Evolutionary conservation across 192 early-diverging fungal species (phyloP), one percentile per base, ranked within the genome.

Genomic region (Backusella mclennaniae): DNA sequence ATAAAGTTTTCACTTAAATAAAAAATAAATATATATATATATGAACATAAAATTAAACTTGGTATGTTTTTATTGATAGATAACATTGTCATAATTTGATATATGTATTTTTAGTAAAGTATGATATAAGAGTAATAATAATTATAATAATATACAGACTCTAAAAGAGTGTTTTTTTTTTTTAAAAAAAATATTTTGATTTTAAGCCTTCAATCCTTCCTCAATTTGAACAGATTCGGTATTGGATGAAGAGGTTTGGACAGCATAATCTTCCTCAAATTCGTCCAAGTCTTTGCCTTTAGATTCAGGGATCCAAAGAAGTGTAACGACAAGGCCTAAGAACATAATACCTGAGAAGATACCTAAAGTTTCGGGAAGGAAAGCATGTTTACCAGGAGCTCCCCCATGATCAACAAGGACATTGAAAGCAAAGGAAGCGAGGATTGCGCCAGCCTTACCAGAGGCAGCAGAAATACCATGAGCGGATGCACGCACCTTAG

Each of bases 401-500:
- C 80, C 86, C 41, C 83, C 82, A 29, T 86, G 82, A 71, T 86
- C 87, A 31, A 80, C 80, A 38, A 91, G 39, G 56, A 79, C 78
- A 77, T 89, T 87, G 82, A 87, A 89, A n/a, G 85, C 87, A 76
- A 89, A 89, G 17, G 87, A 80, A 46, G 90, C 89, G 71, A 93
- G 56, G 79, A 94, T 92, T 66, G 92, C 93, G 72, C 82, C 93
- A 67, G 89, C 84, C 84, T 94, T 95, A 67, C 94, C 93, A 71
- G 82, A 80, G 44, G 91, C 94, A 53, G 94, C 93, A 71, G 91
- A 91, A 77, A 94, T 90, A 85, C 94, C 94, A 80, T 95, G 94
- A 41, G 90, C 90, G 36, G 90, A 88, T 46, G 94, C 88, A 69
- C 93, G 88, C 36, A 93, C 88, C 53, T 88, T 87, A 11, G 93